Evolutionary conservation across 2,329 filamentous ascomycete genomes (phyloP), one percentile per base, ranked within the genome.

Genomic region (Trichophyton verrucosum): DNA sequence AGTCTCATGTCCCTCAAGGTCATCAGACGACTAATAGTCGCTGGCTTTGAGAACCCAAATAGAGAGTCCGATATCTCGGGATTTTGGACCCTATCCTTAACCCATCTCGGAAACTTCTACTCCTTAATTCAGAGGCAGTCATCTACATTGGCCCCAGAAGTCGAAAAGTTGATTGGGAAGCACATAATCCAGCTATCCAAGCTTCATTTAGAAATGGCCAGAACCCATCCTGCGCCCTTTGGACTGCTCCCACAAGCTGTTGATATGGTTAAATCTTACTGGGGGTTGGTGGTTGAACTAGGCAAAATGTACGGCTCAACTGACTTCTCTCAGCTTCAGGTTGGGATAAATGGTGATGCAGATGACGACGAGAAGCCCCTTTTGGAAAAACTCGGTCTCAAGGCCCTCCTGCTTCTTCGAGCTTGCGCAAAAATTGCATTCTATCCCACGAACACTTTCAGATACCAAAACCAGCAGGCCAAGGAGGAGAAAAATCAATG

Each of bases 171-270:
- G 24, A 77, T 95, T n/a, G 88, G 88, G 65, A 95, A 91, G 70
- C 91, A 96, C 70, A 78, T 96, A 1, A 76, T 96, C 47, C 91
- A 97, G 70, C 86, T 97, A 57, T 86, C 91, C 2, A 99, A 97
- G 73, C 78, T 99, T 2, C 94, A 97, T 71, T 80, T 95, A 44
- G 86, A 90, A 61, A 92, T 97, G 86, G 85, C 89, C 1, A 83
- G 84, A 57, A 76, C 80, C 3, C 91, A 96, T 71, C 85, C 91
- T 1, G 86, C 88, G 2, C 88, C 90, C 60, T 97, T 96, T 72
- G 85, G 86, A 0, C 79, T 89, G 11, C 80, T 99, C 5, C 89
- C 91, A 1, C 86, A 89, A 68, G 91, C 89, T 1, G 76, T 95
- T 15, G 79, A 85, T 15, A 82, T 97, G 24, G 85, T 89, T 1